Conservation (phyloP, 495 filamentous ascomycete species). For the Lophiotrema nucula region DNA sequence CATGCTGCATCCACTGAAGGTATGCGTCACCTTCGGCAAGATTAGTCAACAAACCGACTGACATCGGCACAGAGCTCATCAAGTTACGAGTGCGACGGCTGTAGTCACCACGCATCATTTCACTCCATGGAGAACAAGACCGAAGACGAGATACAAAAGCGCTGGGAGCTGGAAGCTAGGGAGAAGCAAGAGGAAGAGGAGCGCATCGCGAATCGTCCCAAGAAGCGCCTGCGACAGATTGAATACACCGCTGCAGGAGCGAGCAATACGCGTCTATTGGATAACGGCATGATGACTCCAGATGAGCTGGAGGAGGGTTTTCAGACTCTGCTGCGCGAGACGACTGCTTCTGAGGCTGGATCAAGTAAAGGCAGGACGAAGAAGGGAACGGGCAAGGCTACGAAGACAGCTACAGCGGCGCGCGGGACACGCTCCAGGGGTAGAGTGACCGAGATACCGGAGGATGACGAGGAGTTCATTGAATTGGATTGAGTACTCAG, state of each 20-base stretch:
- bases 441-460: conserved; percentile 7
- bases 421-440: neutral
- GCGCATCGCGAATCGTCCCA: neutral
- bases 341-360: neutral
- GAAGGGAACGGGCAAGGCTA: neutral
- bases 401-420: neutral
- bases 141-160: conserved; percentile 48
- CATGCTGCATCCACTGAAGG: conserved; percentile 59
- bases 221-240: conserved; percentile 21
- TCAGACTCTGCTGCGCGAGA: no score
- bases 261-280: neutral
- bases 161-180: conserved; percentile 43
- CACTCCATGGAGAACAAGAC: conserved; percentile 52
- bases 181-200: conserved; percentile 23
- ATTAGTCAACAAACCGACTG: conserved; percentile 4
- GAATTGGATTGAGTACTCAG: conserved; percentile 21
- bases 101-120: conserved; percentile 55
- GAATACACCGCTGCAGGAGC: conserved; percentile 1
- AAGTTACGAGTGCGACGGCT: conserved; percentile 56
- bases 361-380: neutral
- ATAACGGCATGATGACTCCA: conserved; percentile 4
- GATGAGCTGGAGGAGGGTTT: neutral
- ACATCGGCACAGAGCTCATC: conserved; percentile 39
- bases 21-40: conserved; percentile 16
- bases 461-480: conserved; percentile 22